A percentile compares a stretch with the other conserved stretches of the same genome.
These are phyloP conservation scores for Trichoderma sp. DNA, from an alignment of 2,329 filamentous ascomycete species.

Conservation along the genomic window DNA sequence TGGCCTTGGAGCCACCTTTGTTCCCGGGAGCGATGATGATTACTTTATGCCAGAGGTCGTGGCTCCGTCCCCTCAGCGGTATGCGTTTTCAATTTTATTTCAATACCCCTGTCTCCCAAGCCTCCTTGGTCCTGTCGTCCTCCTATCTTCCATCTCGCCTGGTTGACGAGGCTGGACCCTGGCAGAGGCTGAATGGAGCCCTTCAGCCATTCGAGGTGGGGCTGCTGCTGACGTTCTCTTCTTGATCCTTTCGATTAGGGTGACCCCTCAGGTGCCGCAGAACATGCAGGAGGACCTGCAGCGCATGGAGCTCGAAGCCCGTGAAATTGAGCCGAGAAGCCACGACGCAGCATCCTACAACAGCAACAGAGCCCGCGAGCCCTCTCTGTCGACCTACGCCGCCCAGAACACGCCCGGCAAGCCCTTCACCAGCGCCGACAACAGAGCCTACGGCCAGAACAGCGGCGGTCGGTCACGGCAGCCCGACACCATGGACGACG, in stretches of 20 bases:
- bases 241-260: constrained; percentile 56
- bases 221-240: constrained; percentile 43
- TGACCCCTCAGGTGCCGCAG: constrained; percentile 93
- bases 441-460: constrained; percentile 19
- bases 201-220: constrained; percentile 36
- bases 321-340: constrained; percentile 47
- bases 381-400: constrained; percentile 48
- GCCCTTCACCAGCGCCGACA: constrained; percentile 19
- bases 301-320: constrained; percentile 83
- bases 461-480: constrained; percentile 41
- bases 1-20: constrained; percentile 59
- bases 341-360: constrained; percentile 28
- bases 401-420: constrained; percentile 31
- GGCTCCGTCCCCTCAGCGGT: constrained; percentile 62
- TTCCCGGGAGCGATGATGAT: constrained; percentile 61
- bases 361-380: constrained; percentile 48
- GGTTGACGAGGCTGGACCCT: constrained; percentile 19
- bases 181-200: constrained; percentile 25
- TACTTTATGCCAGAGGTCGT: constrained; percentile 65
- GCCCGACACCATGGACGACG: constrained; percentile 52
- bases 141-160: constrained; percentile 30
- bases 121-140: constrained; percentile 21
- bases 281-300: constrained; percentile 96
- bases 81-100: constrained; percentile 25
- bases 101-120: constrained; percentile 13